These are phyloP conservation scores for Amoebophrya sp. DNA, from an alignment of 169 alveolate species.

Conservation along the genomic window DNA sequence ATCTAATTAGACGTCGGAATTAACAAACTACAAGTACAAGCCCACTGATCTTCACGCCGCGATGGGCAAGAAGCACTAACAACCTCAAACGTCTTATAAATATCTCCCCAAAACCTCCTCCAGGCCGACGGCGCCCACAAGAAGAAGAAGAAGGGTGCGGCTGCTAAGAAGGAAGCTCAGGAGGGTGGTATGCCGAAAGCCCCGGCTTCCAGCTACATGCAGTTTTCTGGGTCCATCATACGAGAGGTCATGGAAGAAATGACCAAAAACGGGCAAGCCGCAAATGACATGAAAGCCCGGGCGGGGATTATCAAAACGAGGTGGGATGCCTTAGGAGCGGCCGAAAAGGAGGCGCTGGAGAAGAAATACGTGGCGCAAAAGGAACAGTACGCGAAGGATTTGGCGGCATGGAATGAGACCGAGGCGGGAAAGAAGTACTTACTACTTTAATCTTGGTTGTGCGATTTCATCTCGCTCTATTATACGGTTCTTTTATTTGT, in stretches of 20 bases:
- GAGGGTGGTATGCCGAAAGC: background rate
- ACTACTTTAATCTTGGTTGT: too few relatives aligned
- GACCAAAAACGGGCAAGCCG: background rate
- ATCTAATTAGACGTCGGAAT: too few relatives aligned
- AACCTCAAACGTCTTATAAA: too few relatives aligned
- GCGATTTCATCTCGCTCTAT: too few relatives aligned
- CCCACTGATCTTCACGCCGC: too few relatives aligned
- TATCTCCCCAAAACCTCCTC: too few relatives aligned
- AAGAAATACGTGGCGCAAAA: background rate
- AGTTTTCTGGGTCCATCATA: background rate
- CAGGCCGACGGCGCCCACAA: constrained; percentile 17
- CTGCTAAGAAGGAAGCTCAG: background rate
- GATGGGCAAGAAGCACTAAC: too few relatives aligned
- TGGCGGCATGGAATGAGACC: background rate
- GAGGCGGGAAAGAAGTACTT: background rate
- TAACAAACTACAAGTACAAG: too few relatives aligned
- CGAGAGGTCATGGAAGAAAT: background rate
- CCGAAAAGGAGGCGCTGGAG: background rate
- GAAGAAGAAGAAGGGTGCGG: background rate
- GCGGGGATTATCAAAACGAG: background rate
- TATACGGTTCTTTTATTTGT: too few relatives aligned
- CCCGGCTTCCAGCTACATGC: background rate
- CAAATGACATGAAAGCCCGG: background rate
- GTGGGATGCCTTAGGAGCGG: background rate
- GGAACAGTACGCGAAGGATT: background rate